phyloP scores from a whole-genome alignment of 768 basidiomycete genomes.

The Phallus indusiatus region DNA sequence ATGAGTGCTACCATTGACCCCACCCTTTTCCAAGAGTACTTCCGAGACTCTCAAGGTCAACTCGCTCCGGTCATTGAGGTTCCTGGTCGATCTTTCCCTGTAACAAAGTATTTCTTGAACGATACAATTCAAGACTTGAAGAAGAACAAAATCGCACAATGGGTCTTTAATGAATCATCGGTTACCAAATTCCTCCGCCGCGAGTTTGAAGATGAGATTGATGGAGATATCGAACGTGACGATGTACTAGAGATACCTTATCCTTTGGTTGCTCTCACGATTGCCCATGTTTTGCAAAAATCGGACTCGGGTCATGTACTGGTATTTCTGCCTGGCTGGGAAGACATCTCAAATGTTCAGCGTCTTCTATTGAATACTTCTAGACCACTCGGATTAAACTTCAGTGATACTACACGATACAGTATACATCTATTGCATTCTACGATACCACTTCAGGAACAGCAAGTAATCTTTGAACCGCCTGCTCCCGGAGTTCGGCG shows the following conservation, averaged over 20 bases:
- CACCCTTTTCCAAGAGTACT: constrained; percentile 81
- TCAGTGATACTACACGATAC: constrained; percentile 48
- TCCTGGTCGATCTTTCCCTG: constrained; percentile 89
- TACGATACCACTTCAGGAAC: constrained; percentile 77
- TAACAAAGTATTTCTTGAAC: constrained; percentile 71
- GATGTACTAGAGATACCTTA: constrained; percentile 72
- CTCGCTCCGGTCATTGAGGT: constrained; percentile 69
- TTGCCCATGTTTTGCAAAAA: constrained; percentile 64
- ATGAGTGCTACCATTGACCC: constrained; percentile 98
- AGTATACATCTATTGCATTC: constrained; percentile 83
- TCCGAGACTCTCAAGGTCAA: constrained; percentile 48
- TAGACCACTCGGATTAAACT: constrained; percentile 45
- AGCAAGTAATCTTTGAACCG: constrained; percentile 83
- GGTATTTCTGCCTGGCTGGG: constrained; percentile 90
- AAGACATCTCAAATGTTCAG: constrained; percentile 74
- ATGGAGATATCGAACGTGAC: constrained; percentile 20
- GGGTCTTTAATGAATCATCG: constrained; percentile 63
- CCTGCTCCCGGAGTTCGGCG: constrained; percentile 69
- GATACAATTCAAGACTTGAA: constrained; percentile 54
- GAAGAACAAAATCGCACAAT: constrained; percentile 27
- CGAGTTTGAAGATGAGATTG: constrained; percentile 41
- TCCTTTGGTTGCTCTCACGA: constrained; percentile 69
- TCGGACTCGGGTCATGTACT: constrained; percentile 81
- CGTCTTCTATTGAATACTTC: constrained; percentile 43
- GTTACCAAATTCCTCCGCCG: constrained; percentile 64